Evolutionary conservation across 352 stramenopile species (phyloP).

Genomic region (Globisporangium barbulae): DNA sequence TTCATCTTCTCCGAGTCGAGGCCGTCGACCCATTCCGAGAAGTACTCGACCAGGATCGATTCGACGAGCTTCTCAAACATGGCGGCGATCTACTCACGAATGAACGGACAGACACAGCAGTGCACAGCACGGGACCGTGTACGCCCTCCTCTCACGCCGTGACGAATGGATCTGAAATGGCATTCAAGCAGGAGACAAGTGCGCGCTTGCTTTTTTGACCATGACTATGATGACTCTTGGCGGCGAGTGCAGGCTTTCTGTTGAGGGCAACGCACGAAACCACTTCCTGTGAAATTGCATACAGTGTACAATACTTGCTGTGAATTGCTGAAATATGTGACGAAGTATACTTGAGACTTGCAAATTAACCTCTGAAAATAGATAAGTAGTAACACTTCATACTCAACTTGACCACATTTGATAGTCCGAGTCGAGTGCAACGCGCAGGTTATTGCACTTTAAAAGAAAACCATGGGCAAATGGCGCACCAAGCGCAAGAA

Average conservation of each 20-base stretch:
- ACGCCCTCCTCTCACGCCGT: background rate
- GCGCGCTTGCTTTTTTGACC: background rate
- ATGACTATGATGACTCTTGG: constrained; percentile 14
- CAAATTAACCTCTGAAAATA: background rate
- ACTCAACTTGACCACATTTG: background rate
- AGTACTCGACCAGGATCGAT: constrained; percentile 82
- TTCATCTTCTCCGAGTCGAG: constrained; percentile 89
- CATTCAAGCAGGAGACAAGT: background rate
- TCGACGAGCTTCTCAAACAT: constrained; percentile 89
- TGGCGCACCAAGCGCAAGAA: constrained; percentile 73
- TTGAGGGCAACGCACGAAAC: background rate
- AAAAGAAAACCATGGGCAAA: constrained; percentile 33
- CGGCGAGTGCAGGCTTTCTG: constrained; percentile 10
- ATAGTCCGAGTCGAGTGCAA: background rate
- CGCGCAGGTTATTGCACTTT: background rate
- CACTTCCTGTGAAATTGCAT: background rate
- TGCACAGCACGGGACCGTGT: background rate
- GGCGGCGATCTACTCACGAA: background rate
- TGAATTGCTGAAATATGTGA: background rate
- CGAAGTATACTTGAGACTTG: background rate
- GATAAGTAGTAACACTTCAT: background rate
- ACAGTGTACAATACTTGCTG: too few species aligned
- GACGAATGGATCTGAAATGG: background rate
- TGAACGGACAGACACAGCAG: background rate
- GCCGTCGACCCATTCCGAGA: constrained; percentile 83